These are phyloP conservation scores for Climacium dendroides DNA, from an alignment of 225 moss, liverwort and hornwort species.

Conservation along the genomic window DNA sequence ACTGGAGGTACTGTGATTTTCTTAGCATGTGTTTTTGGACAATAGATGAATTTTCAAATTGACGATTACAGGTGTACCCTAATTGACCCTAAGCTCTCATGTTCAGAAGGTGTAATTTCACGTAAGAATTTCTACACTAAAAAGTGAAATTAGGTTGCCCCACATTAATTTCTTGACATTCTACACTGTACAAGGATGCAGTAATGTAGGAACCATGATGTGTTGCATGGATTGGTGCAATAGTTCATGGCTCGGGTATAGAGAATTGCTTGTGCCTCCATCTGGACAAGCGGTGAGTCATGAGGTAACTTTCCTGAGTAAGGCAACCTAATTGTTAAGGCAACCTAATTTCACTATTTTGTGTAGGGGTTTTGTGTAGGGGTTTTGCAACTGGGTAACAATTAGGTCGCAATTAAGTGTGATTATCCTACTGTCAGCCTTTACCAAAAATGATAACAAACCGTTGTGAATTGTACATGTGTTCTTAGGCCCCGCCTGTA, in stretches of 20 bases:
- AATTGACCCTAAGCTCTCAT: neutral
- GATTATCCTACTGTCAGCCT: neutral
- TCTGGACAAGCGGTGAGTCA: too few species aligned
- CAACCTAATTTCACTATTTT: too few species aligned
- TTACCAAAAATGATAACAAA: neutral
- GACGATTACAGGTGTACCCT: neutral
- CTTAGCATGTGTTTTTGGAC: neutral
- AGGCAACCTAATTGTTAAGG: too few species aligned
- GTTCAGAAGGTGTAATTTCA: neutral
- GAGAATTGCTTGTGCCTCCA: too few species aligned
- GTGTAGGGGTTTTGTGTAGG: too few species aligned
- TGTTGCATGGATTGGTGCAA: too few species aligned
- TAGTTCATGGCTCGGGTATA: too few species aligned
- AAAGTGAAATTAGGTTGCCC: too few species aligned
- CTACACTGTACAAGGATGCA: too few species aligned
- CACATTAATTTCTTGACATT: too few species aligned
- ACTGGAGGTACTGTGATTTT: conserved; percentile 2
- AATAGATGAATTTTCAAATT: neutral
- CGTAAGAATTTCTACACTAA: neutral
- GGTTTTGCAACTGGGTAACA: neutral
- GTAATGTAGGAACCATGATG: too few species aligned
- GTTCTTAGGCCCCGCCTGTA: neutral
- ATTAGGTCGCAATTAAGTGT: neutral
- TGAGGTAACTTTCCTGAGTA: too few species aligned
- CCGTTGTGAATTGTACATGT: neutral